Percentiles rank a stretch among this genome's conserved stretches.
Conservation (phyloP, 73 alveolate species). For the Effrenium voratum region DNA sequence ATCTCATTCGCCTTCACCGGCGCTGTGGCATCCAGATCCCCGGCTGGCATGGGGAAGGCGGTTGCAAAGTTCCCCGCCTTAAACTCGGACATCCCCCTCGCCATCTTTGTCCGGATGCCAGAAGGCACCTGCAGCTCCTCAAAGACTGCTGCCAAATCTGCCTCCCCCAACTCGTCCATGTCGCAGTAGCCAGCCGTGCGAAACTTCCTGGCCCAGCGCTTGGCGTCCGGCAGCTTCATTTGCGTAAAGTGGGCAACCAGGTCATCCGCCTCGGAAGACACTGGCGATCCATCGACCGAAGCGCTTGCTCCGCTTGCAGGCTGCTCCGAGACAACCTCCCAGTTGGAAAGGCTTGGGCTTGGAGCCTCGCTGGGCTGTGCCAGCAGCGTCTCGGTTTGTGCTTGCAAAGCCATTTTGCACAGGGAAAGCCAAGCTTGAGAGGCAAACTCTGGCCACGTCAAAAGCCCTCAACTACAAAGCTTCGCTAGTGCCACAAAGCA, state of each 20-base stretch:
- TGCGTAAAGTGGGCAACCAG: neutral
- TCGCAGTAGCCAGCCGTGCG: neutral
- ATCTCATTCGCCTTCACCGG: neutral
- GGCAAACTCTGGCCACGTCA: too few relatives aligned
- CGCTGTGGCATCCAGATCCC: constrained; percentile 35
- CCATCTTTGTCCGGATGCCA: neutral
- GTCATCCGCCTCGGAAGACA: neutral
- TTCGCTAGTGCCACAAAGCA: too few relatives aligned
- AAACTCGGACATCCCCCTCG: neutral
- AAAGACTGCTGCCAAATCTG: neutral
- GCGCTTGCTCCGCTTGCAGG: too few relatives aligned
- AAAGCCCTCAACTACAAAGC: too few relatives aligned
- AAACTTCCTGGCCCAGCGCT: constrained; percentile 6
- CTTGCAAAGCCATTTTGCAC: too few relatives aligned
- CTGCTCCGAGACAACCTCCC: too few relatives aligned
- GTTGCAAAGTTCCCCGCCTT: neutral
- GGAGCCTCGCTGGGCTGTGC: too few relatives aligned
- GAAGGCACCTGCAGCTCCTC: constrained; percentile 20
- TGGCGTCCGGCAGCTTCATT: neutral
- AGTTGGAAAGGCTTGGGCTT: too few relatives aligned
- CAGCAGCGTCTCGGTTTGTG: too few relatives aligned
- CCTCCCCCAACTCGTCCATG: constrained; percentile 38
- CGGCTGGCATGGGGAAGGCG: constrained; percentile 11
- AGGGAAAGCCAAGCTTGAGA: too few relatives aligned
- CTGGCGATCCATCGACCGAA: too few relatives aligned